Evolutionary conservation across 148 eudicot genomes (phyloP), one percentile per base, ranked within the genome.

Genomic region (Nyssa sinensis): DNA sequence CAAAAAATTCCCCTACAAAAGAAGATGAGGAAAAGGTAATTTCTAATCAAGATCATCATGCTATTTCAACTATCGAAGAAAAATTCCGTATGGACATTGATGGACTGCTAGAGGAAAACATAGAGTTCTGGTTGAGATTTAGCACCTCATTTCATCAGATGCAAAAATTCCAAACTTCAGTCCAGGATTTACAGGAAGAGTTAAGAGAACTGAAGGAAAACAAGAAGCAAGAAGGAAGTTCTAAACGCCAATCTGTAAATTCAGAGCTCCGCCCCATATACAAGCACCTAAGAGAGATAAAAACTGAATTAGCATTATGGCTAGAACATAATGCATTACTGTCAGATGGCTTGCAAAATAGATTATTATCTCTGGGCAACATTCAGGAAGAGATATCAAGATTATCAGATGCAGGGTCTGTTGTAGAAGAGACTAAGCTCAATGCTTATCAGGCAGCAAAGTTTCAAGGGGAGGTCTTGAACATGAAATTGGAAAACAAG

Each of bases 61-160:
- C 71, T 2, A n/a, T 64, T 65, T 78, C 88, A 47, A 78, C 73
- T 62, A 73, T 81, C 47, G 88, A 92, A 79, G 82, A 81, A 23
- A 82, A 88, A 53, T 75, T 88, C 25, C 83, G 97, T 13, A 83
- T 78, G 33, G 88, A 90, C 63, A 86, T 92, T 28, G 89, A 90
- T 51, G 76, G 77, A 64, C 71, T 92, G 55, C 80, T 87, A 0
- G 93, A 92, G 80, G 87, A 88, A 13, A 90, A 92, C 75, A 83
- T 92, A 59, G 93, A 90, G 60, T 90, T 90, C 67, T 92, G 97
- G 97, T 71, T 92, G 67, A 85, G 91, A 65, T 90, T 90, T 73
- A 92, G 91, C 79, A 84, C 95, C 65, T 82, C 90, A 4, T 84
- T 88, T 80, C 91, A 90, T 72, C 95, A 92, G 73, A 86, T 92